phyloP scores from a whole-genome alignment of 495 filamentous ascomycete species.

The Podospora conica region DNA sequence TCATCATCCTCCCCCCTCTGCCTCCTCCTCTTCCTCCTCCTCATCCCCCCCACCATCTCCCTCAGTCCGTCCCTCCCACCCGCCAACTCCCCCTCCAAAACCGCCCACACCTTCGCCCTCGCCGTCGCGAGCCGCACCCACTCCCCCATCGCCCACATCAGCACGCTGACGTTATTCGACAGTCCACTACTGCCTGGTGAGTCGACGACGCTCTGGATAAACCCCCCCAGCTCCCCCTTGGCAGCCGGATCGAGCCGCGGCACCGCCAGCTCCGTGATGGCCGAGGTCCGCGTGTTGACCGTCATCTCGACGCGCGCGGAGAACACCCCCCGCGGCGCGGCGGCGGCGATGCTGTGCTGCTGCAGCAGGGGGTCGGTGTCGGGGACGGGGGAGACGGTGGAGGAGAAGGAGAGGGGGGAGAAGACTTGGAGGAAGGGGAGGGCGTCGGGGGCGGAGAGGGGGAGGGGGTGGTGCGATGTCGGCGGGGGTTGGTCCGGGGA shows the following conservation, averaged over 20 bases:
- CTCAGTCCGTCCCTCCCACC: conserved; percentile 22
- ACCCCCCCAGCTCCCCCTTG: conserved; percentile 35
- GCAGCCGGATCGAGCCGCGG: conserved; percentile 39
- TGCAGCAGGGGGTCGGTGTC: conserved; percentile 28
- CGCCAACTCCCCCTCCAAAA: conserved; percentile 35
- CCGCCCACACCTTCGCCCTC: conserved; percentile 43
- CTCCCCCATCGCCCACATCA: conserved; percentile 48
- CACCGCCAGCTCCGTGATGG: conserved; percentile 35
- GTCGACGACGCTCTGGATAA: conserved; percentile 29
- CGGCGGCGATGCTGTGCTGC: conserved; percentile 34
- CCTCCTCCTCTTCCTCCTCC: conserved; percentile 18
- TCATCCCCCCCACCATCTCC: conserved; percentile 24
- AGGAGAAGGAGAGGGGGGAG: conserved; percentile 47
- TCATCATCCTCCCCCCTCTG: conserved; percentile 11
- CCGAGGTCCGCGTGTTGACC: conserved; percentile 37
- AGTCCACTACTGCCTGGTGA: conserved; percentile 25
- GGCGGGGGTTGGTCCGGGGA: conserved; percentile 21
- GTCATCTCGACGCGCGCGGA: conserved; percentile 41
- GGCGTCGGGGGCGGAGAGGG: conserved; percentile 45
- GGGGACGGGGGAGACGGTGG: conserved; percentile 38
- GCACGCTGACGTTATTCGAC: conserved; percentile 38
- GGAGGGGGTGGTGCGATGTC: conserved; percentile 48
- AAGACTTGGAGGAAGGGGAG: conserved; percentile 54
- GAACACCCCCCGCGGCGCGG: conserved; percentile 37
- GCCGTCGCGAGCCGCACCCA: conserved; percentile 43